Evolutionary conservation across 2,329 filamentous ascomycete species (phyloP), one percentile per base, ranked within the genome.

Genomic region (Chaetomium sp.): DNA sequence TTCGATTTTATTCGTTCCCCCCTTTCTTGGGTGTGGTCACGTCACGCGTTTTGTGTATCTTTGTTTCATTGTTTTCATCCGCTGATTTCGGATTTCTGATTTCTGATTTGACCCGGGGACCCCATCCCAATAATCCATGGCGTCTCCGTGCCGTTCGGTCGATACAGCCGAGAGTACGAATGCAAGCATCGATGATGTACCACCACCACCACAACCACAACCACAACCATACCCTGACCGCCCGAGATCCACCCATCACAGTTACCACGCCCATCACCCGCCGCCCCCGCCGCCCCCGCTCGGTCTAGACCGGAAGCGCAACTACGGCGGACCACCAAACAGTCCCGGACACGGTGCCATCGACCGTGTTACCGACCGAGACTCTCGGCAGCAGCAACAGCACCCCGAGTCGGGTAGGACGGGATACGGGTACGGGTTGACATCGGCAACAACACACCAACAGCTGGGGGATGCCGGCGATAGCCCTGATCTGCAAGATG

Each of bases 61-160:
- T 19, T 25, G 35, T 25, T 57, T 45, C 13, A 31, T 53, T 16
- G 35, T 38, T 42, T 42, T 19, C 6, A 6, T 29, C 6, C 27
- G 27, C 27, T 29, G 27, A 6, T 29, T 29, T 29, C 27, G 3
- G 27, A 6, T 29, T 29, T 29, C 27, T 6, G 27, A 6, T 29
- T 29, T 29, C 13, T 42, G 38, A 42, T 42, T 42, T 35, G 51
- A 31, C 29, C 29, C 29, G 31, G 49, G 33, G 21, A 8, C 49
- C 38, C 58, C 38, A 10, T 50, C 12, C 8, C 45, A 35, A n/a
- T 4, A n/a, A 47, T 25, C 49, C 35, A 63, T 63, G 61, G 61
- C 55, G 47, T 55, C 61, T 47, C 23, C 53, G 19, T 53, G 49
- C 27, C 21, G 25, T 35, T 47, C 61, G 25, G 55, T 31, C 53